These are phyloP conservation scores for Neofusicoccum laricinum DNA, from an alignment of 2,329 filamentous ascomycete genomes.

Conservation along the genomic window DNA sequence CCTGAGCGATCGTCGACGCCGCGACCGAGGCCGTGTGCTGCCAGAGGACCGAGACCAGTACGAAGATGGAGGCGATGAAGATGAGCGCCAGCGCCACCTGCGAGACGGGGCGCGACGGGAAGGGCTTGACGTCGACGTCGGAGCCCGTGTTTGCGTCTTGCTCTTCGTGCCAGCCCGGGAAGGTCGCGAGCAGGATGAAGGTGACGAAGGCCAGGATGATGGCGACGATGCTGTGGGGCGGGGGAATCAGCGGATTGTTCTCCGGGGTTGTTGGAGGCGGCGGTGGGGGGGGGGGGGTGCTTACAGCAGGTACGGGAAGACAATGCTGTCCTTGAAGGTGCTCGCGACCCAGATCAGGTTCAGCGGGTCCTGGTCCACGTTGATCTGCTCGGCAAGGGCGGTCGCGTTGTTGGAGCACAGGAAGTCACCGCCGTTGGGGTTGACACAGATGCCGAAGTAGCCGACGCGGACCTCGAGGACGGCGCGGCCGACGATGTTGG, in stretches of 20 bases:
- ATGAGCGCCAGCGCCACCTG: slow-evolving; percentile 92
- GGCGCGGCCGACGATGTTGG: slow-evolving; percentile 83
- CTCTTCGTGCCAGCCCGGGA: slow-evolving; percentile 96
- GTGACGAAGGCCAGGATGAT: slow-evolving; percentile 97
- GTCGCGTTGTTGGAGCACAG: slow-evolving; percentile 98
- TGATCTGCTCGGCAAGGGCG: slow-evolving; percentile 82
- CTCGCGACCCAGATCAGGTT: slow-evolving; percentile 96
- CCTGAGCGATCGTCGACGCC: slow-evolving; percentile 88
- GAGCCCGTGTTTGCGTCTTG: slow-evolving; percentile 70
- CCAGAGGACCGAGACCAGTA: slow-evolving; percentile 70
- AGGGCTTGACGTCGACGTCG: slow-evolving; percentile 88
- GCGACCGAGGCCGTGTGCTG: slow-evolving; percentile 97
- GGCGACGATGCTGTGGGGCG: slow-evolving; percentile 73
- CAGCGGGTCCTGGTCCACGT: slow-evolving; percentile 87
- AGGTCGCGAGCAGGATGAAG: slow-evolving; percentile 90
- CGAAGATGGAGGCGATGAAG: slow-evolving; percentile 66
- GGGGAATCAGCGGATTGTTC: not conserved
- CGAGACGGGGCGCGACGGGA: slow-evolving; percentile 87
- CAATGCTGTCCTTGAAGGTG: slow-evolving; percentile 97
- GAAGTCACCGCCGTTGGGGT: slow-evolving; percentile 84
- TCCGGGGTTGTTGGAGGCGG: not conserved
- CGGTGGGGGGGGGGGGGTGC: slow-evolving; percentile 29
- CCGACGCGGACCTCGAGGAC: slow-evolving; percentile 87
- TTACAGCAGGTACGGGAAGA: slow-evolving; percentile 94
- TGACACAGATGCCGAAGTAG: slow-evolving; percentile 97